Evolutionary conservation across 257 asterid genomes (phyloP), one percentile per base, ranked within the genome.

Genomic region (Solanum etuberosum): DNA sequence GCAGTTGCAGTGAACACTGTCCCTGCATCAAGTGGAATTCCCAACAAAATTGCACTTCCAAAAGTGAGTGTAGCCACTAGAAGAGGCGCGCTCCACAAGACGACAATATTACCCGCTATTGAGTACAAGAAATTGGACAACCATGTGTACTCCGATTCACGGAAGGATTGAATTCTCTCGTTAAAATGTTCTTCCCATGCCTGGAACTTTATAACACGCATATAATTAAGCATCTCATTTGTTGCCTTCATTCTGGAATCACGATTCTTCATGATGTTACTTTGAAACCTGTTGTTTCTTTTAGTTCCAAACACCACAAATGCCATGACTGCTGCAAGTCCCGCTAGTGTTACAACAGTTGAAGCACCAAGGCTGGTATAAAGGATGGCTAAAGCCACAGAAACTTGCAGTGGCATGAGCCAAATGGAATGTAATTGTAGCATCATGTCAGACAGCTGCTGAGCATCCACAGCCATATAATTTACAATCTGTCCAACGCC

Each of bases 391-490:
- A 97, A 72, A 10, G 98, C 97, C n/a, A 95, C 94, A 1, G 72
- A n/a, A 4, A 94, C 88, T 92, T 97, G 99, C 88, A 95, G 25
- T 1, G 99, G 99, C 98, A 93, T 95, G 5, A 94, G 87, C 99
- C 99, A 97, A 43, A 97, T 46, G 88, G 90, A 89, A 57, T 97
- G 98, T 4, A 97, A 91, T 89, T 96, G 99, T 63, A 96, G 90
- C 98, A 97, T 95, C 99, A 97, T 97, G 86, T 97, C 99, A 0
- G 99, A 93, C 1, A 97, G 93, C 92, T 97, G 99, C 87, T 97
- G 99, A 15, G 98, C 98, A 86, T 97, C 99, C 11, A 97, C 99
- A 1, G 98, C 98, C 98, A 97, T 97, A 89, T 97, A 97, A 86
- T 97, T 97, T 29, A 95, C 99, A 34, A 95, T 97, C 88, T 95